Conservation (phyloP, 2,329 filamentous ascomycete genomes). For the Ophiobolus disseminans region DNA sequence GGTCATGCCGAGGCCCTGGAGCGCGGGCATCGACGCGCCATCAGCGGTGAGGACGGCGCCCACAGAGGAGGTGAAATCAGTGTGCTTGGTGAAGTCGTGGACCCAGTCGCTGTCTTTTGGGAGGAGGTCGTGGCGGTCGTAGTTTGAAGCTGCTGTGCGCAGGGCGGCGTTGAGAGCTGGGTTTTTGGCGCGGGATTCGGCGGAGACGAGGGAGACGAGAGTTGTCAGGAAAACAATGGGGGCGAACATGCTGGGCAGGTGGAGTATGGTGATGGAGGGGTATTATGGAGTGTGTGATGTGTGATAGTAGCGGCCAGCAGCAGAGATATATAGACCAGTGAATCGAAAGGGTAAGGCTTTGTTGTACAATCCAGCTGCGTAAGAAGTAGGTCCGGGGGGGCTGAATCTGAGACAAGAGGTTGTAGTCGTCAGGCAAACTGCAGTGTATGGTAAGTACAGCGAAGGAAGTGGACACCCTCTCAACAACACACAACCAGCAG, state of each 20-base stretch:
- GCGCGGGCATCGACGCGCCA: constrained; percentile 59
- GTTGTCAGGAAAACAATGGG: constrained; percentile 14
- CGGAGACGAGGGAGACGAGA: constrained; percentile 22
- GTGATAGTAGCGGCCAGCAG: not conserved
- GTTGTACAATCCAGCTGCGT: not conserved
- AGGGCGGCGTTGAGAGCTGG: constrained; percentile 49
- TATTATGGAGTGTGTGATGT: not conserved
- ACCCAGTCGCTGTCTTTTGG: constrained; percentile 53
- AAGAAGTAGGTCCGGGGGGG: constrained; percentile 1
- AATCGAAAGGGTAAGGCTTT: no score
- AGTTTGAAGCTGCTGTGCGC: constrained; percentile 52
- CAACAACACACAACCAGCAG: not conserved
- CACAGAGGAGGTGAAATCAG: constrained; percentile 54
- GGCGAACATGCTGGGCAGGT: constrained; percentile 6
- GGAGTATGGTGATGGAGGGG: not conserved
- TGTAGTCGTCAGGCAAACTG: constrained; percentile 3
- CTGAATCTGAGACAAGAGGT: constrained; percentile 6
- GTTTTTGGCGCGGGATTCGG: constrained; percentile 50
- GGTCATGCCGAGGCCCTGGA: constrained; percentile 57
- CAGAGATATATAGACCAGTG: no score
- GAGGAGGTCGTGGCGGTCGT: constrained; percentile 54
- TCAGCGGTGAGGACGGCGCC: constrained; percentile 62
- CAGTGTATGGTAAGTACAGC: not conserved
- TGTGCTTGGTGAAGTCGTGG: constrained; percentile 58
- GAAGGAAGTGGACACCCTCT: not conserved